Evolutionary conservation across 2,329 filamentous ascomycete genomes (phyloP).

Genomic region (Pestalotiopsis sp.): DNA sequence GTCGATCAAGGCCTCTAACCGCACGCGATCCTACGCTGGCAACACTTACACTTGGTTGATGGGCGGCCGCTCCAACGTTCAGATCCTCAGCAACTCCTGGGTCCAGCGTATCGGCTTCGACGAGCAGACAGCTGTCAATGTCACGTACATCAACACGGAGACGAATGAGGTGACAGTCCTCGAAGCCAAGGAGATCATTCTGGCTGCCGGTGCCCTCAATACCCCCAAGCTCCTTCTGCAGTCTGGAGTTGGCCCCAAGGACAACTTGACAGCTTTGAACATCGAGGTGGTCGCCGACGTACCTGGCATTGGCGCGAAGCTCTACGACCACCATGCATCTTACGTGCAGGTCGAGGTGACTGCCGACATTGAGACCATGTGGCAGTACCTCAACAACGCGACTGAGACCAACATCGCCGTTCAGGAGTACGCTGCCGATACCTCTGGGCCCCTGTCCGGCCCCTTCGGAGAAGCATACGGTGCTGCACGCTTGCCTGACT

Average conservation of each 20-base stretch:
- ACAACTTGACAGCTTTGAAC: not conserved
- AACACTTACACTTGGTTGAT: not conserved
- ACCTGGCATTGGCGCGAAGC: not conserved
- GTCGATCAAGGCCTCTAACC: not conserved
- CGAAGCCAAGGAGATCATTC: not conserved
- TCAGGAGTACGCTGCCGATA: not conserved
- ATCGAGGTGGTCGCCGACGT: not conserved
- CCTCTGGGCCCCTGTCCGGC: not conserved
- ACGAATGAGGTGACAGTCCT: not conserved
- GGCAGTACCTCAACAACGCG: not conserved
- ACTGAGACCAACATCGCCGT: not conserved
- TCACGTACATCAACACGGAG: not conserved
- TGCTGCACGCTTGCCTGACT: not conserved
- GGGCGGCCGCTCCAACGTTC: not conserved
- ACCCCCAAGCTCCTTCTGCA: conserved; percentile 2
- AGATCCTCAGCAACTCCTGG: conserved; percentile 1
- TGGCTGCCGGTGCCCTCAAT: not conserved
- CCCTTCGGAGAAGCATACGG: not conserved
- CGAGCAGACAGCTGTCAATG: not conserved
- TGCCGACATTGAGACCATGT: not conserved
- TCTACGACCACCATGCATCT: not conserved
- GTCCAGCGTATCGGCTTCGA: not conserved
- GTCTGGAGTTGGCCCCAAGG: not conserved
- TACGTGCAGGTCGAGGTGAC: not conserved
- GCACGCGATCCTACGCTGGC: not conserved